These are phyloP conservation scores for Fusarium beomiforme DNA, from an alignment of 2,329 filamentous ascomycete genomes.

Conservation along the genomic window DNA sequence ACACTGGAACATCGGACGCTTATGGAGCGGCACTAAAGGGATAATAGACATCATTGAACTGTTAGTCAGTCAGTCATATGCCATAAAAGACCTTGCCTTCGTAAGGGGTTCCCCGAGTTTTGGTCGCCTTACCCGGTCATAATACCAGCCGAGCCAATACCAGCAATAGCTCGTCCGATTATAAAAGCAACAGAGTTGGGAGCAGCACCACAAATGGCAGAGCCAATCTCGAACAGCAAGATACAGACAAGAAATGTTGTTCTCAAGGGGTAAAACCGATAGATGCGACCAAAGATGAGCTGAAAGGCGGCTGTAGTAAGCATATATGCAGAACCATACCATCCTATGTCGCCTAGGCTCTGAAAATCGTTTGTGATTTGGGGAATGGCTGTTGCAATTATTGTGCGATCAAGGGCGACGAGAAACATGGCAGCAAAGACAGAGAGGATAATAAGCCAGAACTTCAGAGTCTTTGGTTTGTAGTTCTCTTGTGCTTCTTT, in stretches of 20 bases:
- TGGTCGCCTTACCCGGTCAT: constrained; percentile 57
- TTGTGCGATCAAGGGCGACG: constrained; percentile 67
- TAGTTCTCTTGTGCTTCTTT: constrained; percentile 55
- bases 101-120: too few relatives aligned
- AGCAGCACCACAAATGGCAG: constrained; percentile 63
- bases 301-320: constrained; percentile 66
- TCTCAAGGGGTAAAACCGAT: constrained; percentile 63
- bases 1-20: constrained; percentile 67
- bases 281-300: constrained; percentile 64
- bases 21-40: constrained; percentile 67
- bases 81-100: too few relatives aligned
- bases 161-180: constrained; percentile 65
- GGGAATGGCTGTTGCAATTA: constrained; percentile 65
- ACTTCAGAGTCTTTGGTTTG: constrained; percentile 62
- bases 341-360: constrained; percentile 68
- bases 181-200: constrained; percentile 65
- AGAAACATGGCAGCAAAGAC: constrained; percentile 66
- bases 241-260: constrained; percentile 59
- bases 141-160: constrained; percentile 65
- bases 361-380: constrained; percentile 66
- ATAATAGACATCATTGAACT: constrained; percentile 64
- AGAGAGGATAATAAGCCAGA: constrained; percentile 65
- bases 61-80: too few relatives aligned
- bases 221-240: constrained; percentile 65
- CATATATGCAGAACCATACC: constrained; percentile 72